Percentiles rank a stretch among this genome's conserved stretches.
These are phyloP conservation scores for Phytophthora pini DNA, from an alignment of 352 stramenopile species.

Conservation along the genomic window DNA sequence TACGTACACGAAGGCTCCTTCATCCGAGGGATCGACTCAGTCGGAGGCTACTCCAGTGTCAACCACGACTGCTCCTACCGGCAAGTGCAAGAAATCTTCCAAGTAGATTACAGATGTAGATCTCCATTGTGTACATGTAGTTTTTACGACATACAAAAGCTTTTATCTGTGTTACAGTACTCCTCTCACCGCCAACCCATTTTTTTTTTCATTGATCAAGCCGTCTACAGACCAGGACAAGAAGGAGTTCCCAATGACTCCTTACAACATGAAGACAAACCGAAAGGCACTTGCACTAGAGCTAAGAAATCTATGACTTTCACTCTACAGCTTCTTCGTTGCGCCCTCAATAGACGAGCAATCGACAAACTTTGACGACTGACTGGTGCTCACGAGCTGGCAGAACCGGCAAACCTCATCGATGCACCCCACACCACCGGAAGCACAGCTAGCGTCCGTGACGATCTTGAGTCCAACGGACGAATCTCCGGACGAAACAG, in stretches of 20 bases:
- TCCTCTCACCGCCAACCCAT: slow-evolving; percentile 1
- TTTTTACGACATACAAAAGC: slow-evolving; percentile 7
- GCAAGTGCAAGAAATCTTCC: slow-evolving; percentile 21
- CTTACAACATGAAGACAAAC: slow-evolving; percentile 17
- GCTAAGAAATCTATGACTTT: slow-evolving; percentile 19
- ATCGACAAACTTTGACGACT: slow-evolving; percentile 1
- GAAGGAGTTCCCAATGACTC: slow-evolving; percentile 24
- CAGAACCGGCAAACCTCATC: slow-evolving; percentile 18
- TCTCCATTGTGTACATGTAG: slow-evolving; percentile 6
- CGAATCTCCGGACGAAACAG: slow-evolving; percentile 15
- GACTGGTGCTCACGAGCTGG: background rate
- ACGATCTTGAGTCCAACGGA: slow-evolving; percentile 18
- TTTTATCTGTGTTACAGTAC: background rate
- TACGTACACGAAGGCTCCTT: slow-evolving; percentile 3
- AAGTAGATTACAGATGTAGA: slow-evolving; percentile 7
- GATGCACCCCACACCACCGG: slow-evolving; percentile 13
- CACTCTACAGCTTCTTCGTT: slow-evolving; percentile 26
- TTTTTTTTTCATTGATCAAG: slow-evolving; percentile 23
- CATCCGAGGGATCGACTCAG: slow-evolving; percentile 17
- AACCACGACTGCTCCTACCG: slow-evolving; percentile 10
- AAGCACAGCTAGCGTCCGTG: slow-evolving; percentile 8
- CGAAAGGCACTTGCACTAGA: slow-evolving; percentile 13
- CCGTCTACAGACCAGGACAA: slow-evolving; percentile 2
- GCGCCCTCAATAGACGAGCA: slow-evolving; percentile 10
- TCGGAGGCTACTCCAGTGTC: slow-evolving; percentile 11